Evolutionary conservation across 805 yeast genomes (phyloP).

Genomic region (Candida maltosa): DNA sequence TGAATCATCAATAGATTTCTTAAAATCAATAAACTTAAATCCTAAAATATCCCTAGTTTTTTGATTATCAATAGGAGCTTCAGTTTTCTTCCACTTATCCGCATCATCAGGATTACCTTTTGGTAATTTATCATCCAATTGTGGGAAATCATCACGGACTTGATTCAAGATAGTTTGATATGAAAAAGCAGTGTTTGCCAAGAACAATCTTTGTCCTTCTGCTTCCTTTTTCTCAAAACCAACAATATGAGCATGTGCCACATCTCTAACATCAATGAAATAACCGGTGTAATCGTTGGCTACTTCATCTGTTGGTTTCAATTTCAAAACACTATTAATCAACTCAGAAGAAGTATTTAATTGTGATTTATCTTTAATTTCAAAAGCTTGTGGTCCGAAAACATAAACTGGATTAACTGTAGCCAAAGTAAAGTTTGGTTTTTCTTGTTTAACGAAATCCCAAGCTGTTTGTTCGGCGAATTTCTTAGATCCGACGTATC

Average conservation of each 20-base stretch:
- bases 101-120: slow-evolving; percentile 15
- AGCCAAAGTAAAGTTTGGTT: slow-evolving; percentile 11
- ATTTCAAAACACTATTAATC: slow-evolving; percentile 36
- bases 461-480: slow-evolving; percentile 61
- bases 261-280: slow-evolving; percentile 60
- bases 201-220: slow-evolving; percentile 8
- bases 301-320: slow-evolving; percentile 23
- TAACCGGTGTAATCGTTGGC: slow-evolving; percentile 10
- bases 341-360: slow-evolving; percentile 34
- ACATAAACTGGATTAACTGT: slow-evolving; percentile 19
- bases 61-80: slow-evolving; percentile 24
- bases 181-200: slow-evolving; percentile 17
- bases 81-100: slow-evolving; percentile 13
- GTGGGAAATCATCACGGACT: slow-evolving; percentile 31
- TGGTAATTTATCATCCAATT: slow-evolving; percentile 20
- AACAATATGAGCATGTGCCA: slow-evolving; percentile 52
- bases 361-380: slow-evolving; percentile 23
- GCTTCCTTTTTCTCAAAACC: slow-evolving; percentile 41
- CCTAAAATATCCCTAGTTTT: slow-evolving; percentile 33
- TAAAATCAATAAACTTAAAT: slow-evolving; percentile 30
- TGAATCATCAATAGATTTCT: slow-evolving; percentile 39
- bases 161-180: slow-evolving; percentile 20
- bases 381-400: slow-evolving; percentile 28
- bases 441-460: slow-evolving; percentile 37
- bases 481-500: slow-evolving; percentile 57